phyloP scores from a whole-genome alignment of 352 stramenopile species.

The Pythium brachiatum region DNA sequence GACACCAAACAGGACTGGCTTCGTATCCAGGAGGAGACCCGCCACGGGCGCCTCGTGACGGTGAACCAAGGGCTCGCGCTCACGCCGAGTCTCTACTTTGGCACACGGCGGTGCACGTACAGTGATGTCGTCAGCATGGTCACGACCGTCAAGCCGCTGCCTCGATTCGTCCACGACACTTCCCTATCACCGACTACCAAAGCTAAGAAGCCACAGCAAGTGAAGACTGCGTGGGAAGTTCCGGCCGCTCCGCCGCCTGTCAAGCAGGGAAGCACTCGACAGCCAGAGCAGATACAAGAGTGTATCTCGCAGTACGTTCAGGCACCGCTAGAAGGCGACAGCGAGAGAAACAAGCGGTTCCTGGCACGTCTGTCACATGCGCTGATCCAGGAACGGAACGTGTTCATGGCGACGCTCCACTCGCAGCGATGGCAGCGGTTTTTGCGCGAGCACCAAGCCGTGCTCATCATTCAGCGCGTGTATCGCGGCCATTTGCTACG shows the following conservation, averaged over 20 bases:
- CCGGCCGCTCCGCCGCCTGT: not conserved
- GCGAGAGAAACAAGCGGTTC: conserved; percentile 13
- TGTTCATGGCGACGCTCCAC: conserved; percentile 50
- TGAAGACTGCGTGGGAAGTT: conserved; percentile 2
- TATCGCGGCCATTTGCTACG: conserved; percentile 53
- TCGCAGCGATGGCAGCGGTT: conserved; percentile 32
- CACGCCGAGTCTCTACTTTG: conserved; percentile 68
- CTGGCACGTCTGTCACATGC: conserved; percentile 33
- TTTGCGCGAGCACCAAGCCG: conserved; percentile 37
- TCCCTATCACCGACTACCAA: not conserved
- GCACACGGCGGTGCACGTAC: conserved; percentile 66
- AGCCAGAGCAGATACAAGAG: not conserved
- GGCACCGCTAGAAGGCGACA: conserved; percentile 27
- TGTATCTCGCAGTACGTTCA: conserved; percentile 10
- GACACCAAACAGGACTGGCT: conserved; percentile 45
- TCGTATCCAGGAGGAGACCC: conserved; percentile 42
- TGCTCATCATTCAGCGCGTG: conserved; percentile 50
- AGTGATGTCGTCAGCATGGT: conserved; percentile 70
- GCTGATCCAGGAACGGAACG: conserved; percentile 33
- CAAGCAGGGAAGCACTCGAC: not conserved
- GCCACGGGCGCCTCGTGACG: conserved; percentile 52
- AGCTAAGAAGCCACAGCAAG: not conserved
- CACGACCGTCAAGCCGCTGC: conserved; percentile 43
- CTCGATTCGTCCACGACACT: conserved; percentile 23
- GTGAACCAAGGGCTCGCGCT: conserved; percentile 52